A percentile compares a stretch with the other conserved stretches of the same genome.
These are phyloP conservation scores for Tylopilus balloui DNA, from an alignment of 768 basidiomycete genomes.

Conservation along the genomic window DNA sequence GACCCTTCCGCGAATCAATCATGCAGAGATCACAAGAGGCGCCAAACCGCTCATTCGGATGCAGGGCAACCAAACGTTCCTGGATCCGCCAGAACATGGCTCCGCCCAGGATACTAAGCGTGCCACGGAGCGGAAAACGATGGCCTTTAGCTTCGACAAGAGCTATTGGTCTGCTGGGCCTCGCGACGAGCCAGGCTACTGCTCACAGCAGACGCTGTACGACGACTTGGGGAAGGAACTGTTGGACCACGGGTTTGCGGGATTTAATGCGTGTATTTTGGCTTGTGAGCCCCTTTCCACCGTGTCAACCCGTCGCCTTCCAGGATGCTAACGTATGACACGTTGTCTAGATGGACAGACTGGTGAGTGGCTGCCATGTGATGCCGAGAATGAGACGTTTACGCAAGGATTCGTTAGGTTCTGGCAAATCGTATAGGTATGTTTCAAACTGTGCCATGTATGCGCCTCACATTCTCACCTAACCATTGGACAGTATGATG, in stretches of 20 bases:
- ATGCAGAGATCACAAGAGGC: constrained; percentile 82
- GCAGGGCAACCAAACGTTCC: constrained; percentile 87
- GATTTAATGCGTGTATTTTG: constrained; percentile 98
- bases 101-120: constrained; percentile 67
- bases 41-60: constrained; percentile 94
- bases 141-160: constrained; percentile 95
- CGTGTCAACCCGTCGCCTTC: neutral
- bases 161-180: constrained; percentile 95
- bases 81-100: constrained; percentile 83
- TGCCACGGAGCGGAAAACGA: constrained; percentile 84
- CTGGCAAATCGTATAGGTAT: constrained; percentile 89
- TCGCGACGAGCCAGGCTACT: constrained; percentile 85
- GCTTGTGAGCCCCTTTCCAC: constrained; percentile 70
- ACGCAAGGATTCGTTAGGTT: constrained; percentile 45
- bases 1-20: constrained; percentile 4
- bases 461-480: constrained; percentile 6
- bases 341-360: constrained; percentile 66
- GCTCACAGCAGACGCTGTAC: constrained; percentile 91
- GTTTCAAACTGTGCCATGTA: constrained; percentile 24
- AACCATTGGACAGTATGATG: constrained; percentile 69
- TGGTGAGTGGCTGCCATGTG: constrained; percentile 45
- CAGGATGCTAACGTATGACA: neutral
- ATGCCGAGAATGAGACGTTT: constrained; percentile 3
- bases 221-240: constrained; percentile 92
- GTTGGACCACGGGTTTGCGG: constrained; percentile 91